These are phyloP conservation scores for Leishmania guyanensis DNA, from an alignment of 208 protist genomes.

Conservation along the genomic window DNA sequence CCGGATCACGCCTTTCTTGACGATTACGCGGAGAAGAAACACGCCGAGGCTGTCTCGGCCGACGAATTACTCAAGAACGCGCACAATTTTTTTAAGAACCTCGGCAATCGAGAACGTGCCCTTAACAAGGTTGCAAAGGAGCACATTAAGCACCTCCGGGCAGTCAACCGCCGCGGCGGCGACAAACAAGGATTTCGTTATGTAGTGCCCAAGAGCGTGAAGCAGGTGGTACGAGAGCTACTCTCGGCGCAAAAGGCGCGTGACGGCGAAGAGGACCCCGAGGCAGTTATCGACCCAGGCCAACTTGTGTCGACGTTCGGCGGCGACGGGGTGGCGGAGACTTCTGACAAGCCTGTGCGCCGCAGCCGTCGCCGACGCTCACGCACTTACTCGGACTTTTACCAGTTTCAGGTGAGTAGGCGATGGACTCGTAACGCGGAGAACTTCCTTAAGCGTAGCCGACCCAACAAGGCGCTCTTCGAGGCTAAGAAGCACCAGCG, in stretches of 20 bases:
- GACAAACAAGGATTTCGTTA: slow-evolving; percentile 91
- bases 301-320: slow-evolving; percentile 73
- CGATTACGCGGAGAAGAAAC: slow-evolving; percentile 75
- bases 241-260: slow-evolving; percentile 36
- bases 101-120: slow-evolving; percentile 59
- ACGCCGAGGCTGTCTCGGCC: slow-evolving; percentile 54
- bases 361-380: slow-evolving; percentile 39
- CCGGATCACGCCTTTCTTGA: slow-evolving; percentile 62
- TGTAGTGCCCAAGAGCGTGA: slow-evolving; percentile 77
- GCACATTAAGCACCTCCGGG: slow-evolving; percentile 66
- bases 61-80: slow-evolving; percentile 70
- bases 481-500: slow-evolving; percentile 85
- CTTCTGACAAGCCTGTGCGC: slow-evolving; percentile 67
- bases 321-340: slow-evolving; percentile 53
- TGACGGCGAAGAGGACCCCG: slow-evolving; percentile 22
- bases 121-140: slow-evolving; percentile 60
- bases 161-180: slow-evolving; percentile 81
- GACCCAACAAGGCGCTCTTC: slow-evolving; percentile 79
- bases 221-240: slow-evolving; percentile 75
- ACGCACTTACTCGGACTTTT: slow-evolving; percentile 79
- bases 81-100: slow-evolving; percentile 76
- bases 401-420: slow-evolving; percentile 90
- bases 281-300: slow-evolving; percentile 43
- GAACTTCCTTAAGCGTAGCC: slow-evolving; percentile 79
- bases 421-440: slow-evolving; percentile 88